Conservation (phyloP, 257 asterid genomes). For the Solanum rostratum region DNA sequence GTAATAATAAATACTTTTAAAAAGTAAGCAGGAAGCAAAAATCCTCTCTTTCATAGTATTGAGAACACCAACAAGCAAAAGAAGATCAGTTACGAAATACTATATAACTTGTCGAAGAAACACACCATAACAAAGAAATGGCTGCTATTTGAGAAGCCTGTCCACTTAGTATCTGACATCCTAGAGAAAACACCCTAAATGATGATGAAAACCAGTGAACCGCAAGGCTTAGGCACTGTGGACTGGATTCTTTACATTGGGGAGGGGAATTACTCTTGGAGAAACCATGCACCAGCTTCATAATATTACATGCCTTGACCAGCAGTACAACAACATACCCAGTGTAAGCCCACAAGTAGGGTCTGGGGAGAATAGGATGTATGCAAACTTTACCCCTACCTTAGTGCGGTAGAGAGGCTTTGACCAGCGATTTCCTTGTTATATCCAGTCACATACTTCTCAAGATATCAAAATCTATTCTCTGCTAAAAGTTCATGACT, state of each 20-base stretch:
- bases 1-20: not conserved
- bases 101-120: not conserved
- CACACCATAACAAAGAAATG: not conserved
- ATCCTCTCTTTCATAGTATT: not conserved
- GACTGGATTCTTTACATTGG: not conserved
- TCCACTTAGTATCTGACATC: not conserved
- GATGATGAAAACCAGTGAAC: not conserved
- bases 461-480: not conserved
- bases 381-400: no score
- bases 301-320: not conserved
- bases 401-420: no score
- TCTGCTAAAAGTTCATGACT: not conserved
- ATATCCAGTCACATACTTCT: not conserved
- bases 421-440: not conserved
- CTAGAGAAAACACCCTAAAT: not conserved
- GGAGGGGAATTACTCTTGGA: not conserved
- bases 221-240: not conserved
- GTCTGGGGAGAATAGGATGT: no score
- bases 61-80: not conserved
- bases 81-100: not conserved
- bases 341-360: no score
- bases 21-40: not conserved
- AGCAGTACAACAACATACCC: not conserved
- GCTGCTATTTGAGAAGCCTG: not conserved
- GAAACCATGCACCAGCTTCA: not conserved